These are phyloP conservation scores for Amphicarpaea edgeworthii DNA, from an alignment of 306 rosid species.

Conservation along the genomic window DNA sequence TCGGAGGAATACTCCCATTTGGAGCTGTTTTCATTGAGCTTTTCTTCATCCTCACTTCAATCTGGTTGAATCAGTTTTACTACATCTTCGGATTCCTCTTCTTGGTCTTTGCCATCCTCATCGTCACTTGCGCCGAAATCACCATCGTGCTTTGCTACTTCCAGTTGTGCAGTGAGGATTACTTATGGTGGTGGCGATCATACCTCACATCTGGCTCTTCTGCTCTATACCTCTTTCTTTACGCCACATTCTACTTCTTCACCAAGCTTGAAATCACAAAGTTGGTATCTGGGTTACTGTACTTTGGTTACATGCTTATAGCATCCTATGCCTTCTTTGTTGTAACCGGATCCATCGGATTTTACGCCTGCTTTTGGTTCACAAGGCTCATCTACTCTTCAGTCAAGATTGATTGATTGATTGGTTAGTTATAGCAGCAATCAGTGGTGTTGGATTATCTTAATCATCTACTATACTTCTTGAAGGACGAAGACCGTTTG, in stretches of 20 bases:
- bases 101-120: slow-evolving; percentile 85
- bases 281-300: slow-evolving; percentile 82
- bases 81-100: slow-evolving; percentile 98
- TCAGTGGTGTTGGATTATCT: slow-evolving; percentile 43
- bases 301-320: slow-evolving; percentile 96
- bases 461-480: slow-evolving; percentile 43
- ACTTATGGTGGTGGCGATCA: slow-evolving; percentile 98
- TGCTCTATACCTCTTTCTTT: slow-evolving; percentile 90
- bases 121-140: slow-evolving; percentile 92
- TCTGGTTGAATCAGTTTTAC: slow-evolving; percentile 98
- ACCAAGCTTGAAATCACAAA: slow-evolving; percentile 98
- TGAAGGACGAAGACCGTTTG: slow-evolving; percentile 49
- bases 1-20: slow-evolving; percentile 93
- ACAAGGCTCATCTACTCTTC: slow-evolving; percentile 98
- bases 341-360: slow-evolving; percentile 92
- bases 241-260: slow-evolving; percentile 97
- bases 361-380: slow-evolving; percentile 98
- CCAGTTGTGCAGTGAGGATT: slow-evolving; percentile 98
- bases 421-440: slow-evolving; percentile 61
- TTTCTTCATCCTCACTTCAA: slow-evolving; percentile 96
- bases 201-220: slow-evolving; percentile 96
- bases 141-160: slow-evolving; percentile 96
- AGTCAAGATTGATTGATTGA: slow-evolving; percentile 85
- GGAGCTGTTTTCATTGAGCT: slow-evolving; percentile 99
- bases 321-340: slow-evolving; percentile 96